Evolutionary conservation across 1,284 basidiomycete species (phyloP), one percentile per base, ranked within the genome.

Genomic region (Takashimella koratensis): DNA sequence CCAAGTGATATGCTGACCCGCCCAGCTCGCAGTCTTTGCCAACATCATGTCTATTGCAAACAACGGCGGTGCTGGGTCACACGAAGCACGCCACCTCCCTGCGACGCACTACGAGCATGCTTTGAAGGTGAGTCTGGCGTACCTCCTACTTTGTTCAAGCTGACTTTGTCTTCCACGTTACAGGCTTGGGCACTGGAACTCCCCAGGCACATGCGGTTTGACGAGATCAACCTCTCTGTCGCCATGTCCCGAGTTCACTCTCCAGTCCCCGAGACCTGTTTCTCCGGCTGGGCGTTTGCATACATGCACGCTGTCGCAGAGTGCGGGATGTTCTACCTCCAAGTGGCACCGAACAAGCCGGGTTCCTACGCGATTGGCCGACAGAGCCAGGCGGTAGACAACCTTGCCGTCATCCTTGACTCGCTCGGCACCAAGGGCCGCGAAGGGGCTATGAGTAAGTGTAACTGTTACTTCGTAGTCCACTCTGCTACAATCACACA

Each of bases 231-330:
- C 59, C 70, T 79, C 39, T 59, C 66, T 23, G 42, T 55, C 20
- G 65, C 70, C 16, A 66, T 75, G 39, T 57, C 58, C 48, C 67
- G 70, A 52, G 60, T 77, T 21, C 45, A 54, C 10, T 70, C 68
- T 5, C 63, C 73, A 10, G 62, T 75, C n/a, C 62, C 70, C 11
- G 64, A 65, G 20, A 61, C 64, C 16, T 63, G 67, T 10, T 59
- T 68, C 26, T 65, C 65, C 5, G 78, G 76, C 4, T 77, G 74
- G 68, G 65, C 74, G 51, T 79, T 76, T 60, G 73, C 74, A 1
- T 72, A 76, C 65, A 78, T 78, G 76, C 78, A 79, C 62, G 65
- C 71, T 4, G 56, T 78, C 4, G 78, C 78, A 19, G 77, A 78
- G 55, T 77, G 76, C 47, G 74, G 75, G 40, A 77, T 77, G 69